phyloP scores from a whole-genome alignment of 2,329 filamentous ascomycete genomes.

The Fusarium sp. region DNA sequence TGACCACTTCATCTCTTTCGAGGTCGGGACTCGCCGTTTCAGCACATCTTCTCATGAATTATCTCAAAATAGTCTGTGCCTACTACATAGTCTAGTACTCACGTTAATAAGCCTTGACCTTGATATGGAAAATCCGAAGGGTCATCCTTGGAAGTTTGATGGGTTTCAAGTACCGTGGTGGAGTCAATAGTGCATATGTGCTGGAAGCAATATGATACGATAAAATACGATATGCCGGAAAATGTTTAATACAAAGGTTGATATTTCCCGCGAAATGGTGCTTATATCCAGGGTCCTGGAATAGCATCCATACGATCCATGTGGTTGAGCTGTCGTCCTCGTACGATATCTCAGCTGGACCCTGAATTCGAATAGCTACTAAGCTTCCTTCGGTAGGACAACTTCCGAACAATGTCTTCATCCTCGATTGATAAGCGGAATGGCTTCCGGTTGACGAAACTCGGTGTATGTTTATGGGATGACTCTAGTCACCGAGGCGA shows the following conservation, averaged over 20 bases:
- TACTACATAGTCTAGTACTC: no score
- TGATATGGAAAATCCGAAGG: neutral
- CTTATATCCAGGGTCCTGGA: neutral
- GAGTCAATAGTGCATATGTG: neutral
- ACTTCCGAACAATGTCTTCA: neutral
- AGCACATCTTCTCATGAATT: neutral
- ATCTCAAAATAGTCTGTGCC: no score
- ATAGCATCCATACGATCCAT: neutral
- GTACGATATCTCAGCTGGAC: constrained; percentile 17
- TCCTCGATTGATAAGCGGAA: neutral
- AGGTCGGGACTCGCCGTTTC: constrained; percentile 23
- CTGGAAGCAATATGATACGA: neutral
- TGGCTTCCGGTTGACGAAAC: neutral
- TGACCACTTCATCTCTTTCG: constrained; percentile 28
- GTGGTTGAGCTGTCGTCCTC: neutral
- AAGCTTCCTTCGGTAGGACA: neutral
- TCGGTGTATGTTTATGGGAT: neutral
- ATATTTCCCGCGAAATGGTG: neutral
- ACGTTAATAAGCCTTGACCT: neutral
- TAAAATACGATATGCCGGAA: neutral
- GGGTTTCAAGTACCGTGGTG: constrained; percentile 10
- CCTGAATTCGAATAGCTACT: neutral
- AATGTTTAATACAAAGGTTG: neutral
- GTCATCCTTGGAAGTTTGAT: constrained; percentile 6
- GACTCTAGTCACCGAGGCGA: neutral